Evolutionary conservation across 1,284 basidiomycete genomes (phyloP).

Genomic region (Austroboletus rostrupii): DNA sequence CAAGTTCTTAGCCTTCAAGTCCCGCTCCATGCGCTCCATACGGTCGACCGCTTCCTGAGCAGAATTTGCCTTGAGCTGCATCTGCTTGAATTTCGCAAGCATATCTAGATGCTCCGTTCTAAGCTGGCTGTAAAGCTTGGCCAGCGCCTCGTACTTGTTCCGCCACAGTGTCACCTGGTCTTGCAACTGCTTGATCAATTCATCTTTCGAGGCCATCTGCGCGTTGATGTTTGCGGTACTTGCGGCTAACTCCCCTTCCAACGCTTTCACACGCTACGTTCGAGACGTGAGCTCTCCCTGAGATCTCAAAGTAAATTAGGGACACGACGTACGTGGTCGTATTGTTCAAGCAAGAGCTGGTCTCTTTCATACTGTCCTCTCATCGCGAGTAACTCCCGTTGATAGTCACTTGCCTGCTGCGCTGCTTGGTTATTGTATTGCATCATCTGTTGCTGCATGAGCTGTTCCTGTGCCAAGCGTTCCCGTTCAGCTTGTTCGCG

Average conservation of each 20-base stretch:
- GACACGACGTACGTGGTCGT: slow-evolving; percentile 71
- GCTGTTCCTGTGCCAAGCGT: slow-evolving; percentile 83
- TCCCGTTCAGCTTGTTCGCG: slow-evolving; percentile 86
- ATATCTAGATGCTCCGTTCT: slow-evolving; percentile 97
- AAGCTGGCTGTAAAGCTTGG: slow-evolving; percentile 97
- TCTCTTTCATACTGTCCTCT: slow-evolving; percentile 97
- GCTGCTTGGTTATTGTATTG: slow-evolving; percentile 69
- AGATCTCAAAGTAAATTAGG: neutral
- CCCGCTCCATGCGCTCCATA: slow-evolving; percentile 99
- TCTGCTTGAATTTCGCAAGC: slow-evolving; percentile 94
- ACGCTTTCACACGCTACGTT: slow-evolving; percentile 85
- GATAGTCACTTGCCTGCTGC: slow-evolving; percentile 73
- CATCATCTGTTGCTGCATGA: slow-evolving; percentile 76
- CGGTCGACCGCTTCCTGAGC: slow-evolving; percentile 98
- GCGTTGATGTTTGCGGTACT: slow-evolving; percentile 80
- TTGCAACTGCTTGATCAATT: slow-evolving; percentile 92
- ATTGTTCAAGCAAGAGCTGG: slow-evolving; percentile 97
- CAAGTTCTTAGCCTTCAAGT: slow-evolving; percentile 96
- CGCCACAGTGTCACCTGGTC: slow-evolving; percentile 97
- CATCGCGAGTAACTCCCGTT: slow-evolving; percentile 90
- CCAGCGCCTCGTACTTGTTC: slow-evolving; percentile 98
- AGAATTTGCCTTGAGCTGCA: slow-evolving; percentile 97
- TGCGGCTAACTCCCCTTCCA: slow-evolving; percentile 87
- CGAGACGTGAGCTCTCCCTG: slow-evolving; percentile 7
- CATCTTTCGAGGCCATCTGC: slow-evolving; percentile 91